Base-by-base conservation (phyloP, 495 filamentous ascomycete species). In the Penicillium antarcticum region DNA sequence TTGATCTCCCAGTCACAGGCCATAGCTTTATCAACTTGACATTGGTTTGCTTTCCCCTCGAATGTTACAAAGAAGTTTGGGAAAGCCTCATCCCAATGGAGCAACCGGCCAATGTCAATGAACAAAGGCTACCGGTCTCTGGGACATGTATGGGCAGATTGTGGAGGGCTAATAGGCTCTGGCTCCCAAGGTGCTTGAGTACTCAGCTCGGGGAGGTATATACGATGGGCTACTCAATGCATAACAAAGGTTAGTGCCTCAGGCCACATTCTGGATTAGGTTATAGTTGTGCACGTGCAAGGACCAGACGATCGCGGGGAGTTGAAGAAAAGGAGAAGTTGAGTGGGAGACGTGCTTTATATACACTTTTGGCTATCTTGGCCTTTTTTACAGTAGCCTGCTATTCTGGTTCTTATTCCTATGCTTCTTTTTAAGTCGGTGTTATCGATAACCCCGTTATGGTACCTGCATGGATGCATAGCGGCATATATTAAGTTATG, bases 391-490 rank as follows among this genome's bases (percentile, higher is more conserved):
- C 5, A 23, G 21, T 5, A 29, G 9, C 5, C 26, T 7, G 26
- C 26, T 29, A 29, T 29, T 29, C 26, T 29, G 2, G 9, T 9
- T 29, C 8, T 29, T 10, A 21, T 16, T 41, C 18, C 17, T 23
- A 24, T 12, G 2, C 8, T 12, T 36, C 3, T 2, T 12, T 14
- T 9, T 8, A 39, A 18, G 9, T 39, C 16, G 14, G 40, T 29
- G 40, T 51, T 29, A 31, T 37, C 45, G 38, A 52, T 55, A 45
- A 43, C 39, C 33, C 32, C 42, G 44, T 46, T 33, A 49, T 52
- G 33, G 61, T 65, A 65, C 61, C 61, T 65, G 61, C 61, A 65
- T 62, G 57, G 44, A 26, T 51, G 18, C 47, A 39, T 35, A 37
- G 45, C 33, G 33, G 26, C 26, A 29, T 3, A 51, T 23, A 38